These are phyloP conservation scores for Bocquillonia castaneifolia DNA, from an alignment of 441 rosid genomes.

Conservation along the genomic window DNA sequence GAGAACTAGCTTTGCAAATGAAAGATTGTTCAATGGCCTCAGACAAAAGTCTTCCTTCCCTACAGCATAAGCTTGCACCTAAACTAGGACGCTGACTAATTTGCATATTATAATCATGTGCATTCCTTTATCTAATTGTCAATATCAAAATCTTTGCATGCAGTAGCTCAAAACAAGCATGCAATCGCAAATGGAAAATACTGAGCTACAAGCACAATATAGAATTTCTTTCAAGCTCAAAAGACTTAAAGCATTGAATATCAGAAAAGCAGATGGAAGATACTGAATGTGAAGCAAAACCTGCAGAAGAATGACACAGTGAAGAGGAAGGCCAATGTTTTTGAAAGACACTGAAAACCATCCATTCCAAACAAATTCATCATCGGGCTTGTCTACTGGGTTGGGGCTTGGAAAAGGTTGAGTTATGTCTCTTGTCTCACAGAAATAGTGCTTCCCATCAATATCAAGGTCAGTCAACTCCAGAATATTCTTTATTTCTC, in stretches of 20 bases:
- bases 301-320: constrained; percentile 90
- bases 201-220: background rate
- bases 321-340: constrained; percentile 58
- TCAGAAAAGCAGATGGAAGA: constrained; percentile 22
- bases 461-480: constrained; percentile 88
- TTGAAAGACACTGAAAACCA: constrained; percentile 78
- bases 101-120: constrained; percentile 9
- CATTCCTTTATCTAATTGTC: constrained; percentile 1
- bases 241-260: constrained; percentile 4
- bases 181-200: background rate
- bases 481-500: constrained; percentile 73
- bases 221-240: background rate
- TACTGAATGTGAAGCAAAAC: constrained; percentile 44
- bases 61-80: background rate
- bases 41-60: background rate
- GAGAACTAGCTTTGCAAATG: background rate
- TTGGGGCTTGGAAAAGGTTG: constrained; percentile 85
- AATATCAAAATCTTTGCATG: background rate
- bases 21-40: background rate
- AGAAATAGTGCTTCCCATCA: constrained; percentile 90
- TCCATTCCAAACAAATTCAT: constrained; percentile 92
- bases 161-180: background rate
- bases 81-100: background rate
- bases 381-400: constrained; percentile 67
- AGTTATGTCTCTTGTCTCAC: constrained; percentile 84